Evolutionary conservation across 2,329 filamentous ascomycete genomes (phyloP).

Genomic region (Verticillium longisporum): DNA sequence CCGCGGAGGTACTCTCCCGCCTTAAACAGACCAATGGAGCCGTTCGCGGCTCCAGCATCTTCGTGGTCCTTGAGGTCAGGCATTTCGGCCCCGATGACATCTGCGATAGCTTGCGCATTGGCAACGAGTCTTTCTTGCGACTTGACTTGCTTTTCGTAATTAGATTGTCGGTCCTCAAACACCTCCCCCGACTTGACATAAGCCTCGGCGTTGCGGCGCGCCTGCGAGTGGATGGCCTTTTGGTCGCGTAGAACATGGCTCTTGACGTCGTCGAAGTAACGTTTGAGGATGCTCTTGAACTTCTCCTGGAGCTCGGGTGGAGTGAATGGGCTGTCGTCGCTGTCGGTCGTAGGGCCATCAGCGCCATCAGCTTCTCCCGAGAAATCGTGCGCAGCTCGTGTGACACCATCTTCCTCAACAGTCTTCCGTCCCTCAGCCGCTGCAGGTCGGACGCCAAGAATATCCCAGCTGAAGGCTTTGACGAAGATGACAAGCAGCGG

Average conservation of each 20-base stretch:
- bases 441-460: constrained; percentile 70
- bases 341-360: constrained; percentile 1
- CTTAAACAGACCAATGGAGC: constrained; percentile 88
- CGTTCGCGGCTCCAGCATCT: constrained; percentile 57
- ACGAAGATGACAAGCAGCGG: constrained; percentile 91
- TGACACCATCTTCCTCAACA: constrained; percentile 72
- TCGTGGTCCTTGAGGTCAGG: constrained; percentile 85
- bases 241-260: constrained; percentile 84
- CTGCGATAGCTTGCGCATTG: constrained; percentile 86
- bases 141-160: constrained; percentile 91
- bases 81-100: constrained; percentile 86
- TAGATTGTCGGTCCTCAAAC: constrained; percentile 93
- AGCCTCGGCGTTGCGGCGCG: constrained; percentile 90
- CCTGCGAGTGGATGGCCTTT: constrained; percentile 78
- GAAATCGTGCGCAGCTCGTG: constrained; percentile 30
- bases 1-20: constrained; percentile 88
- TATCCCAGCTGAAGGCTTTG: constrained; percentile 93
- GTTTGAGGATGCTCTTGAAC: constrained; percentile 76
- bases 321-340: constrained; percentile 56
- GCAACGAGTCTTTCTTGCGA: constrained; percentile 82
- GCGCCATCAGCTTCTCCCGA: background rate
- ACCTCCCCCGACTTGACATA: constrained; percentile 98
- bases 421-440: constrained; percentile 75
- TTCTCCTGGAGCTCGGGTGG: constrained; percentile 72
- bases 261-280: constrained; percentile 92